Evolutionary conservation across 2,329 filamentous ascomycete genomes (phyloP), one percentile per base, ranked within the genome.

Genomic region (Rachicladosporium sp.): DNA sequence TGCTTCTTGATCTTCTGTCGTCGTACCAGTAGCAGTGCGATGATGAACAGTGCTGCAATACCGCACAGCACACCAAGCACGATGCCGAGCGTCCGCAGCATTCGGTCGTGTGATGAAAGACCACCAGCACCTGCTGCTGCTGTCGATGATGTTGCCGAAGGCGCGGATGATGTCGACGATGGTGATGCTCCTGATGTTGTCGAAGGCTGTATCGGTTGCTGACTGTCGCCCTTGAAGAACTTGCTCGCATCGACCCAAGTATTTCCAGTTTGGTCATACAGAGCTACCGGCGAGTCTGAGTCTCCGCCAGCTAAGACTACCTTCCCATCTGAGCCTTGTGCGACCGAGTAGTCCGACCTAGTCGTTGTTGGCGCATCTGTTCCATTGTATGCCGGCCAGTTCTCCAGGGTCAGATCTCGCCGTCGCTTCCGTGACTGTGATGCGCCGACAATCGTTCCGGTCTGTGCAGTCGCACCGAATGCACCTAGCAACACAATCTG

Each of bases 31-130:
- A 91, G 66, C 12, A 94, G 70, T n/a, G 86, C 56, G 1, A 83
- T 58, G 19, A 82, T 69, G n/a, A 93, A 65, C 5, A 94, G 56
- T 1, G 77, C 62, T 12, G 81, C 77, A 38, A 86, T 66, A 11
- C 82, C 86, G 38, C 83, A 73, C 13, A 94, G 77, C n/a, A 80
- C 78, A 9, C 88, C 87, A 1, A 96, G 70, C 0, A 83, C 83
- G 37, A 84, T 83, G 29, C 84, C 88, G 1, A 95, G 70, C 21
- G 94, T 80, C 6, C 76, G 63, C 39, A 70, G 48, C 54, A 61
- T 76, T 49, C 46, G 49, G 12, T 60, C 71, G 66, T 56, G 52
- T 57, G 57, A 44, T 47, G 51, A 35, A 41, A 49, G 32, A 41
- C 50, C 34, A 45, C 47, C 38, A 40, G 48, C 40, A 50, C 49